Evolutionary conservation across 2,329 filamentous ascomycete genomes (phyloP).

Genomic region (Colletotrichum sp.): DNA sequence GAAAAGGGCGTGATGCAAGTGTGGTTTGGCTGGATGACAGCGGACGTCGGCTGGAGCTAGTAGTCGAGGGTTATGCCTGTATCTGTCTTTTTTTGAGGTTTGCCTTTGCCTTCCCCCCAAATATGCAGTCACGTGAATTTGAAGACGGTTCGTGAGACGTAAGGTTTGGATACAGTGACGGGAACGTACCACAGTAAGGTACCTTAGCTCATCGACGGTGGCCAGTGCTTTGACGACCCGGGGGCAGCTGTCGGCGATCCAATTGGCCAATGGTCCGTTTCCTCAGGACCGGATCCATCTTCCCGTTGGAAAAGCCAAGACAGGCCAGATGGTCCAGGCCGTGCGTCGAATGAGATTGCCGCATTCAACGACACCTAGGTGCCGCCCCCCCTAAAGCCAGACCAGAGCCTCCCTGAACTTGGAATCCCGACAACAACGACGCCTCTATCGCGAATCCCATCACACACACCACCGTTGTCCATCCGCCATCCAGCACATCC

Average conservation of each 20-base stretch:
- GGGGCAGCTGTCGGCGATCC: not conserved
- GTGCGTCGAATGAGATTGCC: not conserved
- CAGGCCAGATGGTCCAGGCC: not conserved
- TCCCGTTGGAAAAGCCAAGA: not conserved
- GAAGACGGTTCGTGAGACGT: not conserved
- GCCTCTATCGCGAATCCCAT: not conserved
- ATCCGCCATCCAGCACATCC: not conserved
- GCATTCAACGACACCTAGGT: conserved; percentile 1
- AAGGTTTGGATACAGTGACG: not conserved
- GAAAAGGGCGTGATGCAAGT: not conserved
- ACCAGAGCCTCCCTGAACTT: not conserved
- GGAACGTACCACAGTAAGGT: not conserved
- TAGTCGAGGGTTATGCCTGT: not conserved
- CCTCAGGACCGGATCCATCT: conserved; percentile 9
- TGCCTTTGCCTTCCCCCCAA: not conserved
- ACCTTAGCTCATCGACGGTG: not conserved
- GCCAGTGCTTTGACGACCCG: not conserved
- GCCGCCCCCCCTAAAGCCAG: not conserved
- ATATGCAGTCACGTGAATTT: not conserved
- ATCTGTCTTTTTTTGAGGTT: not conserved
- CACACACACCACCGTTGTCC: not conserved
- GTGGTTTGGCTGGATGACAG: not conserved
- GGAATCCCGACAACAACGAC: not conserved
- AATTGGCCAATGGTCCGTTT: not conserved
- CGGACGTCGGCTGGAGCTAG: not conserved